Evolutionary conservation across 805 yeast species (phyloP).

Genomic region (Metschnikowia reukaufii): DNA sequence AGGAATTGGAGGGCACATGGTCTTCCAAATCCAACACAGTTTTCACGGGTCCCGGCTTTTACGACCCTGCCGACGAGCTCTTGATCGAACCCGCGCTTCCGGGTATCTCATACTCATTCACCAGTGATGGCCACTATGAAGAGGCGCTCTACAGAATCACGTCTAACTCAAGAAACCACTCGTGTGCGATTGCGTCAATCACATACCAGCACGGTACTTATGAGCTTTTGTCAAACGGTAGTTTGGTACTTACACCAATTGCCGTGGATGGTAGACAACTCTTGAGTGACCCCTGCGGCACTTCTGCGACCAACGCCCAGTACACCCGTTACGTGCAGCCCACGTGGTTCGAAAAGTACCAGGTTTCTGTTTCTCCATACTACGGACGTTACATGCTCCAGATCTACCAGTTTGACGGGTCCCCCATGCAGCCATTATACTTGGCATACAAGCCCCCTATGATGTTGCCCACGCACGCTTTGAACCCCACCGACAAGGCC

Average conservation of each 20-base stretch:
- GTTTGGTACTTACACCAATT: conserved; percentile 68
- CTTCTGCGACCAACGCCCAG: conserved; percentile 35
- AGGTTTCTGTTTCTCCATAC: conserved; percentile 67
- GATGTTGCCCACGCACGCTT: conserved; percentile 91
- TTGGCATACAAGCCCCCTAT: conserved; percentile 91
- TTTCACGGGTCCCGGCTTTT: conserved; percentile 95
- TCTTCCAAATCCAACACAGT: conserved; percentile 89
- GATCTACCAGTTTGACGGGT: conserved; percentile 75
- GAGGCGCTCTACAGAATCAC: conserved; percentile 82
- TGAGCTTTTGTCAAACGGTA: conserved; percentile 60
- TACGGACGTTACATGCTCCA: conserved; percentile 80
- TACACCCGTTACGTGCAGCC: conserved; percentile 75
- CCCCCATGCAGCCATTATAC: conserved; percentile 81
- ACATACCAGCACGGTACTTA: conserved; percentile 90
- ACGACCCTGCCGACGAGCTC: conserved; percentile 93
- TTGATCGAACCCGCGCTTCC: conserved; percentile 94
- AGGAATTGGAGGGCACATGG: conserved; percentile 86
- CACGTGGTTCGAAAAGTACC: conserved; percentile 57
- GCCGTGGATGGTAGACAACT: conserved; percentile 91
- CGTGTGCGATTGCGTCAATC: conserved; percentile 80
- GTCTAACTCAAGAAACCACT: conserved; percentile 69
- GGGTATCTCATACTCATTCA: conserved; percentile 90
- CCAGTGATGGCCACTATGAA: conserved; percentile 88
- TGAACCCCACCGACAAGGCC: conserved; percentile 73
- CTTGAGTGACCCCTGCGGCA: conserved; percentile 80